Percentiles rank a stretch among this genome's conserved stretches.
Conservation (phyloP, 257 asterid genomes). For the Solanum okadae region DNA sequence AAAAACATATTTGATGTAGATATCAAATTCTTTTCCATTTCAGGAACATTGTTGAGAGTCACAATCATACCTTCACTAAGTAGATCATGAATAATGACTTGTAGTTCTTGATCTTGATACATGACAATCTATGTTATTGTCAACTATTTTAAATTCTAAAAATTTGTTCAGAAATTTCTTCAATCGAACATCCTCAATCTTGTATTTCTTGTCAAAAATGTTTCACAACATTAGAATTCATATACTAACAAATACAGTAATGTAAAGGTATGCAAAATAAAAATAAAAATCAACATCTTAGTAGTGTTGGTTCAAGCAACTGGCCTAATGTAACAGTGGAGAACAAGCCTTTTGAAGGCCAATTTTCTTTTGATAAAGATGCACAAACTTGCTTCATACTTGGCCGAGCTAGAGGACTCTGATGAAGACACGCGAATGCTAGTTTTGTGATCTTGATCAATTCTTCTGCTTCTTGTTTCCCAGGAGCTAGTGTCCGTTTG, state of each 20-base stretch:
- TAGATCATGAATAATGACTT: background rate
- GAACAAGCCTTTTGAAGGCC: background rate
- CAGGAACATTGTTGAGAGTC: background rate
- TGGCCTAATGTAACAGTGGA: background rate
- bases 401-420: conserved; percentile 18
- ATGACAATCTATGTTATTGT: background rate
- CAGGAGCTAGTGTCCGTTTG: conserved; percentile 10
- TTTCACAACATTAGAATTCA: background rate
- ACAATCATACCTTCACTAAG: background rate
- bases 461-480: conserved; percentile 7
- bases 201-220: background rate
- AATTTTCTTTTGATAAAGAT: conserved; percentile 6
- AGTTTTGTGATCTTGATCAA: conserved; percentile 3
- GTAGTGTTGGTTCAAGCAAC: background rate
- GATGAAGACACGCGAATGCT: conserved; percentile 9
- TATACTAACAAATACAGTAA: background rate
- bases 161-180: background rate
- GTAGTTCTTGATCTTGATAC: background rate
- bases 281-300: background rate
- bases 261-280: background rate
- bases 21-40: background rate
- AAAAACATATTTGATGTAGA: background rate
- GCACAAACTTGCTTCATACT: conserved; percentile 14
- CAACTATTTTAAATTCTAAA: background rate
- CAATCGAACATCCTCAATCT: background rate